Evolutionary conservation across 805 yeast species (phyloP), one percentile per base, ranked within the genome.

Genomic region (Cyberlindnera mrakii): DNA sequence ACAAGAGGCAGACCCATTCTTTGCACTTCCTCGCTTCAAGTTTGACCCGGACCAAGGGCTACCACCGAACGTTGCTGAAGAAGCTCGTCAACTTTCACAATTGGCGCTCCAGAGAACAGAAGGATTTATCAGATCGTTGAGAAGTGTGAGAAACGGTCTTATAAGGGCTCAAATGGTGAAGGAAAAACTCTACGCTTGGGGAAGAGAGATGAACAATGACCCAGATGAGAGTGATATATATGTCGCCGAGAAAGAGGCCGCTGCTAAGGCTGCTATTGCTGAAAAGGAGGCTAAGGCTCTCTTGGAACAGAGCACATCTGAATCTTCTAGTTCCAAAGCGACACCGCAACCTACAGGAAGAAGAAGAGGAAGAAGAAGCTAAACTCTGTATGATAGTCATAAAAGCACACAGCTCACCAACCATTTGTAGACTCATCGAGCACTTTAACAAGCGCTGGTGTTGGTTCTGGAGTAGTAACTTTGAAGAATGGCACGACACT

Each of bases 81-180:
- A 80, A 39, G 70, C 85, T 1, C 68, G 91, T 48, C 90, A 84
- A 54, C 71, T 80, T 60, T 80, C 77, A 41, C 96, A 75, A 68
- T 88, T 82, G 36, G 83, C 84, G 0, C 68, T 88, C 36, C 96
- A 90, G 62, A 78, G 91, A 48, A 77, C 81, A 45, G 89, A 87
- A 57, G 98, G 93, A 62, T 91, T 83, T 59, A 82, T 89, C 40
- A 74, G 91, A 54, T 85, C 89, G 47, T 67, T 93, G 55, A 70
- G 78, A n/a, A 76, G 71, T 30, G 73, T 93, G 31, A 73, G 97
- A 52, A 74, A 74, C 54, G 95, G 89, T 1, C 66, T 91, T 23
- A 78, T 85, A 30, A 75, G 85, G 54, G 91, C 96, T 0, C 86
- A 85, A 52, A 68, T 91, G 47, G 72, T 85, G 51, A 81, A 86